Conservation (phyloP, 2,329 filamentous ascomycete genomes). For the Fusarium metavorans region DNA sequence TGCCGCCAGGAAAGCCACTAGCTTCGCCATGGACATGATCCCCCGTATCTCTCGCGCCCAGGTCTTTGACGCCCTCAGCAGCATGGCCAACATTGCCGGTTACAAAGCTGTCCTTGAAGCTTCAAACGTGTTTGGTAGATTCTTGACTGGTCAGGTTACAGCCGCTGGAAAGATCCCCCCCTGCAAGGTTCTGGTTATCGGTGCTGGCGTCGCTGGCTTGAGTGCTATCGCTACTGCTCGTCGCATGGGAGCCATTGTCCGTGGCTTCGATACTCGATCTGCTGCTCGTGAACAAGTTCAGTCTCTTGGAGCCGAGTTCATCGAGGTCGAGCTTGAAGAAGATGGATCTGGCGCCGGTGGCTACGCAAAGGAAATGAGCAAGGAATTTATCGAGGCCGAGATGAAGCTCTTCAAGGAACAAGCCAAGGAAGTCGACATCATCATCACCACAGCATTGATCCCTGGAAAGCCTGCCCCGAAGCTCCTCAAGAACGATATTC, state of each 20-base stretch:
- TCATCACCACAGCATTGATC: slow-evolving; percentile 93
- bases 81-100: slow-evolving; percentile 94
- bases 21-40: slow-evolving; percentile 94
- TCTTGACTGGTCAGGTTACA: slow-evolving; percentile 89
- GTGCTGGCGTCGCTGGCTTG: slow-evolving; percentile 88
- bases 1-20: slow-evolving; percentile 76
- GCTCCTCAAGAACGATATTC: slow-evolving; percentile 83
- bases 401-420: slow-evolving; percentile 94
- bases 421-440: slow-evolving; percentile 88
- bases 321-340: slow-evolving; percentile 87
- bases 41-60: slow-evolving; percentile 91
- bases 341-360: slow-evolving; percentile 87
- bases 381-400: slow-evolving; percentile 91
- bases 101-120: slow-evolving; percentile 94
- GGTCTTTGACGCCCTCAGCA: slow-evolving; percentile 88
- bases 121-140: slow-evolving; percentile 89
- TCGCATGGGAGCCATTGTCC: slow-evolving; percentile 88
- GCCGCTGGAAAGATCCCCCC: slow-evolving; percentile 92
- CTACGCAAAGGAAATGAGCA: slow-evolving; percentile 94
- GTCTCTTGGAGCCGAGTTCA: slow-evolving; percentile 88
- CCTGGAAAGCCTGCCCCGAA: slow-evolving; percentile 86
- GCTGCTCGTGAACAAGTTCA: slow-evolving; percentile 91
- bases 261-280: slow-evolving; percentile 91
- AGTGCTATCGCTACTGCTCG: slow-evolving; percentile 90
- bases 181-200: slow-evolving; percentile 90